Base-by-base conservation (phyloP, 768 basidiomycete genomes). In the Mrakia frigida region DNA sequence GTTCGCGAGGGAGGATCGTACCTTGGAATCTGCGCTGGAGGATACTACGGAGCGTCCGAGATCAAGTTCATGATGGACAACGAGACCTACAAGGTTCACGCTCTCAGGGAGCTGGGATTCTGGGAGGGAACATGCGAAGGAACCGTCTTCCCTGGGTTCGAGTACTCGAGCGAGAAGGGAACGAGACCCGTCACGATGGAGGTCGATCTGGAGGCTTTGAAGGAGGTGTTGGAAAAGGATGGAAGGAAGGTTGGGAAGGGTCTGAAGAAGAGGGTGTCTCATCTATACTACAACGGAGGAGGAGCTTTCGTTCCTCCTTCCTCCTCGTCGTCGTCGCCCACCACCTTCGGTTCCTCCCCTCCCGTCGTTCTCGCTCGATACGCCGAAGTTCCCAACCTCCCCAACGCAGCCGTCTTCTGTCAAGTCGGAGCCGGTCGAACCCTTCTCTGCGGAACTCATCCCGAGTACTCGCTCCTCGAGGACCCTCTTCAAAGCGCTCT, bases 1-100 rank as follows among this genome's bases (percentile, higher is more conserved):
- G 87, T 91, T 10, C 85, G 88, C 56, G 79, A 83, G 10, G 93
- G 94, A 0, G 94, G 94, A 2, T 84, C 84, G n/a, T 87, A 90
- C 79, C 84, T 94, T 6, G 89, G 88, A 3, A 84, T 94, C 18
- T 89, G 89, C 67, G 87, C 87, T 7, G 88, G 88, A 1, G 86
- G 87, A 0, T 89, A 87, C 69, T 87, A 88, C 74, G 87, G 86
- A 0, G 84, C 85, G 9, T 65, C 53, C 13, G 74, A 81, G 67
- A 82, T 86, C 71, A 83, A 81, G 68, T 87, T 86, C 82, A 85
- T 86, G 79, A 75, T 81, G 14, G 84, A 85, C 78, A 78, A 83
- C 63, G 41, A 31, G 0, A 72, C 70, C 9, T 79, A 85, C 75
- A 83, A 85, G 79, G 86, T 86, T 0, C 70, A 79, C 0, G 86